Evolutionary conservation across 2,329 filamentous ascomycete species (phyloP), one percentile per base, ranked within the genome.

Genomic region (Fusarium sp.): DNA sequence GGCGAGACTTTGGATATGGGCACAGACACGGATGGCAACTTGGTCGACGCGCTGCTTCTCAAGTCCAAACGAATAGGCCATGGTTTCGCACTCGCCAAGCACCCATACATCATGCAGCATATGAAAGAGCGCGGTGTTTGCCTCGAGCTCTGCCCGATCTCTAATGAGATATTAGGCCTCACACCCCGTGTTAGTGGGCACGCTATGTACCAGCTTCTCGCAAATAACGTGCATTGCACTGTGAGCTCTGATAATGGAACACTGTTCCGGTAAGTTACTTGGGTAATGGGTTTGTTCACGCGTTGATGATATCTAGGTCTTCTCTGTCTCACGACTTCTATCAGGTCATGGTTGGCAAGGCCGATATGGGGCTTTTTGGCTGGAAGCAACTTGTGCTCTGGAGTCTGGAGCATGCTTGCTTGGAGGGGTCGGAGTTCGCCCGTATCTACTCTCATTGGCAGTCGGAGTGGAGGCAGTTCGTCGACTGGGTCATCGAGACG

Each of bases 281-380:
- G 27, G 27, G 13, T 9, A 9, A 16, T 44, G 18, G 28, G 4
- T 16, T 15, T 1, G 2, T 10, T 12, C 7, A 10, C 7, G 16
- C 3, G 9, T 12, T 10, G 7, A 30, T 31, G 8, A 4, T 13
- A 6, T 43, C 55, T 61, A 92, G 90, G 68, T 93, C 91, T 13
- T 89, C 89, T 2, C 84, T 94, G 44, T 91, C 90, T 1, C 91
- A 94, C 70, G 92, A 94, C 75, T 94, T 94, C 75, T 94, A 94
- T 76, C 92, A 94, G 75, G 86, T 91, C 62, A 89, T 94, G 84
- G 86, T 92, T 8, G 92, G 92, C 50, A 89, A 89, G 46, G 83
- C 85, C 12, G 85, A 88, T 61, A 92, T 94, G 86, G 87, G 85
- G 16, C 78, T 94, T 0, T 88, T 88, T 67, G 91, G 91, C 44